Base-by-base conservation (phyloP, 108 stramenopile genomes). In the Pelagomonas calceolata region DNA sequence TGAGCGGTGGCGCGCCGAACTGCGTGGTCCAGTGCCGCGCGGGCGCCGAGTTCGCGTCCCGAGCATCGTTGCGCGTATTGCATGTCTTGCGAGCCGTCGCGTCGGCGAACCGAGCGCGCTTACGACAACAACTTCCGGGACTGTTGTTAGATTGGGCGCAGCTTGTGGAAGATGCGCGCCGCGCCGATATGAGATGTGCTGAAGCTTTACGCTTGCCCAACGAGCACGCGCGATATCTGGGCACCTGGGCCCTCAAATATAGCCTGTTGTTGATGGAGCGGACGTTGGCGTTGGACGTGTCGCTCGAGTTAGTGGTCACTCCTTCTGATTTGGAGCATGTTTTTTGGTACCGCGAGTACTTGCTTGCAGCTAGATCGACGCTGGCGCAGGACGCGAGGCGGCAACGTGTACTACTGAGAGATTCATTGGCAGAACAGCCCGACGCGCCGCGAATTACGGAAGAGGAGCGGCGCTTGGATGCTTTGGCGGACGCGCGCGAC, bases 261-360 rank as follows among this genome's bases (percentile, higher is more conserved):
- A 26, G 21, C 7, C 14, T 60, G 21, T 3, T 26, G 21, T 26
- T 60, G 7, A 68, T 68, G 68, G 33, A 68, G 39, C 14, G 18
- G 36, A 30, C 29, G 43, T 26, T 68, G 30, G 33, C 4, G 0
- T 34, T 68, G 0, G 39, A 39, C 39, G 29, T 68, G n/a, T 21
- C 43, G 18, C 36, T 68, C 30, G 36, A 68, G 36, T n/a, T 68
- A 26, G 29, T n/a, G n/a, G 36, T 43, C n/a, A 4, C 9, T 9
- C 16, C n/a, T 0, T 9, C 1, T 4, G 68, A 68, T 18, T n/a
- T 39, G 5, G 68, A 68, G 30, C 33, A 21, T 9, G 30, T 68
- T 15, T 39, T 44, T 4, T 68, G 68, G 68, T 68, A 68, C 68
- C 30, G 36, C 43, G 68, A 68, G 36, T 68, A 60, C 51, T 26